Conservation (phyloP, 108 stramenopile species). For the Cyclotella cryptica region DNA sequence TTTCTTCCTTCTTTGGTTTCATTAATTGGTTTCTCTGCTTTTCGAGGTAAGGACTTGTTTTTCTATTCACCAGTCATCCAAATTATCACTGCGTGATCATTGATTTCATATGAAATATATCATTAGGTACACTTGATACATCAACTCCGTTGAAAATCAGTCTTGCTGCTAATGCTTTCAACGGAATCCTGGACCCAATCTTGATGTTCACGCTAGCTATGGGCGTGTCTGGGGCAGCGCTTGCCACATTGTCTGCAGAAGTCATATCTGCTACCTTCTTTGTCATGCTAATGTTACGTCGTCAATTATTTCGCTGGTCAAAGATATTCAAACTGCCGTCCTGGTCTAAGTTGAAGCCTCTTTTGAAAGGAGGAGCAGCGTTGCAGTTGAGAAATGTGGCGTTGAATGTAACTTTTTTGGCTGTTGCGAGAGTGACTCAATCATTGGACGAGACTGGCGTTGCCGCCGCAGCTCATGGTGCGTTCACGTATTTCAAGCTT, state of each 20-base stretch:
- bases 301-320: constrained; percentile 62
- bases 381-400: constrained; percentile 87
- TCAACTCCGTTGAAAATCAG: constrained; percentile 88
- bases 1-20: constrained; percentile 86
- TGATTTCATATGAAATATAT: not conserved
- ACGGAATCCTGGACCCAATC: constrained; percentile 86
- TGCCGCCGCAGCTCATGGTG: constrained; percentile 80
- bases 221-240: constrained; percentile 90
- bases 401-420: constrained; percentile 85
- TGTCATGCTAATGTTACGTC: constrained; percentile 60
- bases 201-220: constrained; percentile 80
- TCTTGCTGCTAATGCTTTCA: constrained; percentile 79
- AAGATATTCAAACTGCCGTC: constrained; percentile 69
- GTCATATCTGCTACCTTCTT: constrained; percentile 73
- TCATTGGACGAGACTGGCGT: constrained; percentile 84
- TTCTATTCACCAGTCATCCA: not conserved
- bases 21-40: constrained; percentile 65
- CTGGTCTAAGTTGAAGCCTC: constrained; percentile 65
- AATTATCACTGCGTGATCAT: not conserved
- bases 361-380: constrained; percentile 81
- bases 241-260: constrained; percentile 84
- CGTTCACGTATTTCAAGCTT: not conserved
- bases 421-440: constrained; percentile 85
- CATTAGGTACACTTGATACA: constrained; percentile 76
- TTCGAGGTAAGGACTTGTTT: constrained; percentile 37